Evolutionary conservation across 108 stramenopile genomes (phyloP).

Genomic region (Hondaea fermentalgiana): DNA sequence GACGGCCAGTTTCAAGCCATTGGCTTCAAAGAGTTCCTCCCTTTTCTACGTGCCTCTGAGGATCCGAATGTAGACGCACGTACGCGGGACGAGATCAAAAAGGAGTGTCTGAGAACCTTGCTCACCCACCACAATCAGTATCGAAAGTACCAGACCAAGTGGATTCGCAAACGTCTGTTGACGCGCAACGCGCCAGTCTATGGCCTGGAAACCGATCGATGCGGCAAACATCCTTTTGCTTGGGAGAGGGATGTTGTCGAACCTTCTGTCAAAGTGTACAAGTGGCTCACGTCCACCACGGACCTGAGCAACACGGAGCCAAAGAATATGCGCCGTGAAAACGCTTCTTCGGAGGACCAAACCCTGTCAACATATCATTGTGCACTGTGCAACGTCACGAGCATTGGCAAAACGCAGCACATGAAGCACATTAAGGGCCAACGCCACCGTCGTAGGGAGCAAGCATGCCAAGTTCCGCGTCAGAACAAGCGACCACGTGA

Average conservation of each 20-base stretch:
- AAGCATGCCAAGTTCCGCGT: no score
- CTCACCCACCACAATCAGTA: neutral
- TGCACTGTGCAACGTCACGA: no score
- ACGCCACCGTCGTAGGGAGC: no score
- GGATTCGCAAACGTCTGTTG: neutral
- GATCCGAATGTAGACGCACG: neutral
- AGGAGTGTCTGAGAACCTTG: neutral
- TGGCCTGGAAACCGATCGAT: neutral
- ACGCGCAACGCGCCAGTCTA: neutral
- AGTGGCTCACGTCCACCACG: neutral
- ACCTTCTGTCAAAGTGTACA: neutral
- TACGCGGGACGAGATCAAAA: neutral
- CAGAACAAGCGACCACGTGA: no score
- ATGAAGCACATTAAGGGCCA: no score
- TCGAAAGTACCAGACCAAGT: neutral
- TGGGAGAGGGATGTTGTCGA: neutral
- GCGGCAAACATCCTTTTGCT: neutral
- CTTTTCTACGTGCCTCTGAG: neutral
- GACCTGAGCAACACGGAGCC: neutral
- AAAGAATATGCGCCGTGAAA: neutral
- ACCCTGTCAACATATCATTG: neutral
- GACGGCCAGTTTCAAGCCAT: conserved; percentile 3
- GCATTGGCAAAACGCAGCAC: no score
- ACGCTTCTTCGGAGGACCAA: neutral
- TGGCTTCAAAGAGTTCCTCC: conserved; percentile 6